Percentiles rank a stretch among this genome's conserved stretches.
These are phyloP conservation scores for Fusarium penzigii DNA, from an alignment of 2,329 filamentous ascomycete genomes.

Conservation along the genomic window DNA sequence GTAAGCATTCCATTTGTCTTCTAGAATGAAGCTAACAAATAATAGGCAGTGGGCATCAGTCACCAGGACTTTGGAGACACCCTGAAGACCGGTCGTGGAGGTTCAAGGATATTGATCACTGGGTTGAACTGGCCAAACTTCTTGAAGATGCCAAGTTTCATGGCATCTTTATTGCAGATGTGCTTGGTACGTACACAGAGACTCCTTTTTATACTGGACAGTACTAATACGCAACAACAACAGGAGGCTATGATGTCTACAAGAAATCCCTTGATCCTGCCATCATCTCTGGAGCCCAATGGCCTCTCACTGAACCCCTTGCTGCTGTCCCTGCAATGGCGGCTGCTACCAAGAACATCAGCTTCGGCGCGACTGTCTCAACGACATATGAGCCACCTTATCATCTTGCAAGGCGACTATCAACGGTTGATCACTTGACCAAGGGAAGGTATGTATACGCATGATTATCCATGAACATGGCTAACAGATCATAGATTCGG, in stretches of 20 bases:
- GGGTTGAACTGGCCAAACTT: slow-evolving; percentile 60
- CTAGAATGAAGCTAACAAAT: neutral
- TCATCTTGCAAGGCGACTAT: slow-evolving; percentile 64
- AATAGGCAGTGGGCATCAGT: slow-evolving; percentile 46
- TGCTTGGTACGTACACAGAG: slow-evolving; percentile 46
- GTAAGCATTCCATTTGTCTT: slow-evolving; percentile 20
- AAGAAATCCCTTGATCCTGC: slow-evolving; percentile 61
- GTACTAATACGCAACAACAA: slow-evolving; percentile 5
- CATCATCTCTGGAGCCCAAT: slow-evolving; percentile 65
- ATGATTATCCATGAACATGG: accelerated
- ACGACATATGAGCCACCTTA: slow-evolving; percentile 74
- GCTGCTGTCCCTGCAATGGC: slow-evolving; percentile 69
- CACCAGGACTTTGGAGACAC: slow-evolving; percentile 56
- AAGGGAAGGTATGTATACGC: slow-evolving; percentile 50
- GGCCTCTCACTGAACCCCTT: slow-evolving; percentile 70
- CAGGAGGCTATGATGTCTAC: slow-evolving; percentile 70
- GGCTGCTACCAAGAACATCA: slow-evolving; percentile 66
- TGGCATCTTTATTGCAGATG: slow-evolving; percentile 68
- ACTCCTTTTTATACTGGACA: accelerated
- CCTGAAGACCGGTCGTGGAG: slow-evolving; percentile 62
- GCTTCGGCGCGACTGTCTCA: slow-evolving; percentile 69
- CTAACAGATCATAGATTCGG: slow-evolving; percentile 42
- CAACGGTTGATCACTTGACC: slow-evolving; percentile 68
- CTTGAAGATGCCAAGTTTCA: slow-evolving; percentile 65
- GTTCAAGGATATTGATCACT: slow-evolving; percentile 62